Percentiles rank a stretch among this genome's conserved stretches.
phyloP scores from a whole-genome alignment of 768 basidiomycete species.

The Suillus occidentalis region DNA sequence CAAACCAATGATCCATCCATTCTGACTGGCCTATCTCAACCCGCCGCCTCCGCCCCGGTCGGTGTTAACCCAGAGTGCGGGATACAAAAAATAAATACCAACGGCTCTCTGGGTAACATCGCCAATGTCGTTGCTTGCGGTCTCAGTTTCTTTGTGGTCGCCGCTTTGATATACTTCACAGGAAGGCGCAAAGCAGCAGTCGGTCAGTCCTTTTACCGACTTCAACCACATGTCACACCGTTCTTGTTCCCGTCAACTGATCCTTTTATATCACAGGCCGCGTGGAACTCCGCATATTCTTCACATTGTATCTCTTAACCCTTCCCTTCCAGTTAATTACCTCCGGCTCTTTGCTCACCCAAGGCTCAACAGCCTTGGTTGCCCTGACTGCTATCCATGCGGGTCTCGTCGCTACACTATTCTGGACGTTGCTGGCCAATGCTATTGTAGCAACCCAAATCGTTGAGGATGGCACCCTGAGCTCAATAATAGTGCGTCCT shows the following conservation, averaged over 20 bases:
- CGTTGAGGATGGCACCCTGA: constrained; percentile 86
- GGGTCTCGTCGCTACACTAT: constrained; percentile 71
- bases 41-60: constrained; percentile 61
- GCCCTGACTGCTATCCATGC: constrained; percentile 78
- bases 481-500: constrained; percentile 59
- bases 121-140: constrained; percentile 84
- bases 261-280: constrained; percentile 46
- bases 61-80: constrained; percentile 84
- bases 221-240: neutral
- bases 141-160: constrained; percentile 64
- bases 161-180: constrained; percentile 55
- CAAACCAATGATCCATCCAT: constrained; percentile 32
- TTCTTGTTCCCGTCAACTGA: constrained; percentile 7
- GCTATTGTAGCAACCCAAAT: constrained; percentile 83
- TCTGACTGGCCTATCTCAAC: constrained; percentile 43
- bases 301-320: constrained; percentile 66
- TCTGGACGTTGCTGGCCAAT: constrained; percentile 79
- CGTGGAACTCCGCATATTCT: constrained; percentile 66
- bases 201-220: constrained; percentile 46
- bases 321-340: constrained; percentile 80
- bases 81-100: constrained; percentile 59
- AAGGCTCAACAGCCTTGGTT: constrained; percentile 71
- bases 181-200: constrained; percentile 84
- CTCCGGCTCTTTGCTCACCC: constrained; percentile 74
- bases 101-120: constrained; percentile 73